These are phyloP conservation scores for Scutellaria galericulata DNA, from an alignment of 257 asterid species.

Conservation along the genomic window DNA sequence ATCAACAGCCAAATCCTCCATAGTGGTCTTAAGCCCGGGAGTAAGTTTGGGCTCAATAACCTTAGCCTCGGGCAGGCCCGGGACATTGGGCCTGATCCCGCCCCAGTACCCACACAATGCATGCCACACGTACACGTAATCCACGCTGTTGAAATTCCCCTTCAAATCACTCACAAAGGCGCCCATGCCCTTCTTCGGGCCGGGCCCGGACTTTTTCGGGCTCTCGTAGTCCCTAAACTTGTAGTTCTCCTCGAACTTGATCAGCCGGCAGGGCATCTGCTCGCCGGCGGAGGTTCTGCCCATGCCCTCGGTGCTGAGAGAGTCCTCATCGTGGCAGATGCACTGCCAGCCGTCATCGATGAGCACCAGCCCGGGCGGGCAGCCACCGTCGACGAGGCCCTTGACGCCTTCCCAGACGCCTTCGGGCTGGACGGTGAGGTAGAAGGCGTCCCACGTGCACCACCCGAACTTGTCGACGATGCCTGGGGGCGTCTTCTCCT, in stretches of 20 bases:
- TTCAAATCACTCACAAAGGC: conserved; percentile 78
- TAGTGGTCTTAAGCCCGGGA: conserved; percentile 79
- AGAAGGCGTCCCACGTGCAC: conserved; percentile 99
- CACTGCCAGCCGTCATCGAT: conserved; percentile 98
- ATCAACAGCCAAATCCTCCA: conserved; percentile 97
- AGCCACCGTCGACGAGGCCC: conserved; percentile 86
- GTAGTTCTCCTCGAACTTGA: conserved; percentile 73
- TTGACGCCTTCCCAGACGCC: conserved; percentile 86
- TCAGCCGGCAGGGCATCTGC: conserved; percentile 93
- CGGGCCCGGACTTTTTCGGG: conserved; percentile 49
- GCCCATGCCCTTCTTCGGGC: conserved; percentile 72
- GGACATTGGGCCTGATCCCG: conserved; percentile 66
- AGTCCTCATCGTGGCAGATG: conserved; percentile 92
- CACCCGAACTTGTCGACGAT: conserved; percentile 96
- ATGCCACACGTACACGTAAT: conserved; percentile 91
- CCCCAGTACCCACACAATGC: conserved; percentile 99
- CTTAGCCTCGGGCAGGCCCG: conserved; percentile 65
- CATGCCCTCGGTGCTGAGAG: conserved; percentile 72
- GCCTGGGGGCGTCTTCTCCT: conserved; percentile 91
- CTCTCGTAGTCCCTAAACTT: conserved; percentile 76
- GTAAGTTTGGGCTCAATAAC: conserved; percentile 69
- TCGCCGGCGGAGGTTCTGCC: conserved; percentile 91
- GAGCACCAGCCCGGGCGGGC: conserved; percentile 90
- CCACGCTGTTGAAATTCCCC: conserved; percentile 62
- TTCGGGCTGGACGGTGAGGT: conserved; percentile 85